These are phyloP conservation scores for Venustampulla echinocandica DNA, from an alignment of 495 filamentous ascomycete species.

Conservation along the genomic window DNA sequence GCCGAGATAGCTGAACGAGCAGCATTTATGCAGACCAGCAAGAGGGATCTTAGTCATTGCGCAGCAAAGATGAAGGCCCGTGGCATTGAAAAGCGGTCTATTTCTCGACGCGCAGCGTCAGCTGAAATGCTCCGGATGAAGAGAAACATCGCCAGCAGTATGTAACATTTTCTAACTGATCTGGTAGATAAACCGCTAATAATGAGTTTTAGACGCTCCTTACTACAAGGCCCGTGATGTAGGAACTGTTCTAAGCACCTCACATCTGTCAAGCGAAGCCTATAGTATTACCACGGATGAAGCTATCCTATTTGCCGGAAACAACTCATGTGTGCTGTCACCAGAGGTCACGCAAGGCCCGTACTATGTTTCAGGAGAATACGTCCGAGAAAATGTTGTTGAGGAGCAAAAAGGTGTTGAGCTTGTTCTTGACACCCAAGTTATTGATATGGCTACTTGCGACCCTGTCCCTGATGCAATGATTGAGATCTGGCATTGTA, in stretches of 20 bases:
- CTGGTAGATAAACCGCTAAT: background rate
- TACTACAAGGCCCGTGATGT: slow-evolving; percentile 32
- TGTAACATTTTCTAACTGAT: background rate
- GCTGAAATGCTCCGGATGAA: slow-evolving; percentile 28
- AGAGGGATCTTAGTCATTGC: slow-evolving; percentile 32
- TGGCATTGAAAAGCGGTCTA: slow-evolving; percentile 28
- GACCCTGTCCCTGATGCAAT: slow-evolving; percentile 42
- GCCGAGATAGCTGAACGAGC: slow-evolving; percentile 35
- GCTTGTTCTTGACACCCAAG: slow-evolving; percentile 46
- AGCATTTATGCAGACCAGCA: slow-evolving; percentile 28
- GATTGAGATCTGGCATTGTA: slow-evolving; percentile 41
- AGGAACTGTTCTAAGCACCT: slow-evolving; percentile 26
- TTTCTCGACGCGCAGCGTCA: slow-evolving; percentile 28
- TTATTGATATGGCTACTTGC: slow-evolving; percentile 50
- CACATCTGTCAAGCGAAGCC: slow-evolving; percentile 29
- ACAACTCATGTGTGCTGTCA: slow-evolving; percentile 37
- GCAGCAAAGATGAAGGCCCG: slow-evolving; percentile 31
- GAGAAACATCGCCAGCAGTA: slow-evolving; percentile 18
- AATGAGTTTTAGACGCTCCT: slow-evolving; percentile 2
- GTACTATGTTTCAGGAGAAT: slow-evolving; percentile 42
- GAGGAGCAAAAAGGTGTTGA: slow-evolving; percentile 42
- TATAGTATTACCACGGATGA: slow-evolving; percentile 12
- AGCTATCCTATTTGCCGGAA: slow-evolving; percentile 36
- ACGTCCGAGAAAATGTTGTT: slow-evolving; percentile 40
- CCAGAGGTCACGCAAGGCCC: slow-evolving; percentile 44